A percentile compares a stretch with the other conserved stretches of the same genome.
phyloP scores from a whole-genome alignment of 345 rosid genomes.

The Salix exigua region DNA sequence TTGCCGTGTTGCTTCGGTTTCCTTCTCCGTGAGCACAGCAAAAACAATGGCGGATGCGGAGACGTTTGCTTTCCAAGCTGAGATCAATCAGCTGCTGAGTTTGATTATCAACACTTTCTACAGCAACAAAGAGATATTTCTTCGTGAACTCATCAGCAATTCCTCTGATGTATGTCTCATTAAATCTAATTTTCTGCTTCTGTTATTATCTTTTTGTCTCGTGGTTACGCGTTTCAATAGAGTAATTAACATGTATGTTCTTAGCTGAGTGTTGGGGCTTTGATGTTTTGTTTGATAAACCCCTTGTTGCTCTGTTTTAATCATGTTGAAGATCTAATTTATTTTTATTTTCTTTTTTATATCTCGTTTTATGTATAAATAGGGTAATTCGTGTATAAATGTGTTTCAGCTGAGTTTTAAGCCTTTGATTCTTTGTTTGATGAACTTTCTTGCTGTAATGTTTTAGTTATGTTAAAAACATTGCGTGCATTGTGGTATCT shows the following conservation, averaged over 20 bases:
- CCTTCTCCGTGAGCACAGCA: neutral
- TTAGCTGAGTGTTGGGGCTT: neutral
- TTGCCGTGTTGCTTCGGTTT: neutral
- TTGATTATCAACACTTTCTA: constrained; percentile 6
- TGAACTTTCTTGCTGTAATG: too few species aligned
- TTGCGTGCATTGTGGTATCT: neutral
- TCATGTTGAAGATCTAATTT: neutral
- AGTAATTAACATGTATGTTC: neutral
- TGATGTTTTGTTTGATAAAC: neutral
- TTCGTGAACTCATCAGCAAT: constrained; percentile 9
- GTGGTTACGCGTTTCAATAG: too few species aligned
- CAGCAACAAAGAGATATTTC: constrained; percentile 12
- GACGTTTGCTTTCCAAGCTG: constrained; percentile 10
- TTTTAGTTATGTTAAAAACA: too few species aligned
- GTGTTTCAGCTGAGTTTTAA: too few species aligned
- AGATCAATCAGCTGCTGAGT: constrained; percentile 8
- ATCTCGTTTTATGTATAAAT: too few species aligned
- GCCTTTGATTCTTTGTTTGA: too few species aligned
- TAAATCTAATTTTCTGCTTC: neutral
- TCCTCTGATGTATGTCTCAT: neutral
- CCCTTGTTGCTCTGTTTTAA: neutral
- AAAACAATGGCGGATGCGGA: constrained; percentile 1
- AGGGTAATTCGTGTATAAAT: too few species aligned
- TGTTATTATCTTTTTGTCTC: neutral
- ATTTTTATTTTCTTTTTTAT: neutral